A percentile compares a stretch with the other conserved stretches of the same genome.
Evolutionary conservation across 2,329 filamentous ascomycete species (phyloP).

Genomic region (Neonectria neomacrospora): DNA sequence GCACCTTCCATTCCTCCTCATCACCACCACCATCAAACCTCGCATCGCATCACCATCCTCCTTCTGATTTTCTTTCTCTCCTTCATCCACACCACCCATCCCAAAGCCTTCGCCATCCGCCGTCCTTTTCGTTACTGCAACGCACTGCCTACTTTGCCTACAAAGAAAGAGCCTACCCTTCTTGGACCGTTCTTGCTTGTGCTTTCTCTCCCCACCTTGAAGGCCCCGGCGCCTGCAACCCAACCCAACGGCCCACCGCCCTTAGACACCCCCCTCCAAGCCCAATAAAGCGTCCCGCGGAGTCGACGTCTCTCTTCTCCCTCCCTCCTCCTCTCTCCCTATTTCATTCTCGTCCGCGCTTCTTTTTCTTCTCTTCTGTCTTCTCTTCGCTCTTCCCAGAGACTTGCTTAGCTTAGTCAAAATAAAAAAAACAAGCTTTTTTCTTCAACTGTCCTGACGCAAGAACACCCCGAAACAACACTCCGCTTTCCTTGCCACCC

Average conservation of each 20-base stretch:
- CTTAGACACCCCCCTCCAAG: conserved; percentile 44
- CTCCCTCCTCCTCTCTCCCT: conserved; percentile 1
- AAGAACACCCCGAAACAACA: conserved; percentile 32
- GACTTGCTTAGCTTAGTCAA: conserved; percentile 44
- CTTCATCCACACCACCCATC: background rate
- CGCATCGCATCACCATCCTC: background rate
- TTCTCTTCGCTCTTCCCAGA: conserved; percentile 32
- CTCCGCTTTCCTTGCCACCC: conserved; percentile 36
- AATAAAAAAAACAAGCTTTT: conserved; percentile 41
- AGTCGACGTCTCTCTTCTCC: conserved; percentile 20
- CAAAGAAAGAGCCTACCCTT: conserved; percentile 4
- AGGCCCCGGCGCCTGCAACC: conserved; percentile 43
- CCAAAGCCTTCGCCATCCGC: background rate
- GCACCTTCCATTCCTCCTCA: conserved; percentile 2
- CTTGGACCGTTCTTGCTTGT: conserved; percentile 16
- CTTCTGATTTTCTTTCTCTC: background rate
- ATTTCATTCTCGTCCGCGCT: conserved; percentile 12
- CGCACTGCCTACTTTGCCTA: background rate
- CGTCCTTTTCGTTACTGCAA: background rate
- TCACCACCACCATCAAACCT: conserved; percentile 2
- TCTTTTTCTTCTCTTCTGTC: conserved; percentile 10
- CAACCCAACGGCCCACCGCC: conserved; percentile 47
- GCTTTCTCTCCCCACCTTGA: conserved; percentile 37
- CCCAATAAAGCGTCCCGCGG: conserved; percentile 40
- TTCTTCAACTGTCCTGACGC: conserved; percentile 32